These are phyloP conservation scores for Lepidopterella palustris DNA, from an alignment of 495 filamentous ascomycete genomes.

Conservation along the genomic window DNA sequence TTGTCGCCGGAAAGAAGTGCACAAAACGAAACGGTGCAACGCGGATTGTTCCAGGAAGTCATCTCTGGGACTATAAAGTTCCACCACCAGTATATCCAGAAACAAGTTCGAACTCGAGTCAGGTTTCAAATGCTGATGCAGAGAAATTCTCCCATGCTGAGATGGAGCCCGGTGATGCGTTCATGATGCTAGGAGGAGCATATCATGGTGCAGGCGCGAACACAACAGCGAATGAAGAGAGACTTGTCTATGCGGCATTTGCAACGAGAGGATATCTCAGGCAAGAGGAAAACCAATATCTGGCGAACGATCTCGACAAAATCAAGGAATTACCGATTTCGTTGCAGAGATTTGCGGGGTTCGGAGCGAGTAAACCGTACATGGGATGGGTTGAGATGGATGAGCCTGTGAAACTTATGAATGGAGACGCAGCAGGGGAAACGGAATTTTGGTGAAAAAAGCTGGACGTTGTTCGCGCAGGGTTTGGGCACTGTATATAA, in stretches of 20 bases:
- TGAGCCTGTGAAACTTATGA: slow-evolving; percentile 24
- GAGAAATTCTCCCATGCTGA: neutral
- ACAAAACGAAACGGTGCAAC: slow-evolving; percentile 42
- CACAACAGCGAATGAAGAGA: slow-evolving; percentile 24
- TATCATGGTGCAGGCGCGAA: slow-evolving; percentile 23
- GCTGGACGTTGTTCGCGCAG: neutral
- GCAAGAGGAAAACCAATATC: slow-evolving; percentile 33
- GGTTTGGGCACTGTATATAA: too few species aligned
- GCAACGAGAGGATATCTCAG: slow-evolving; percentile 35
- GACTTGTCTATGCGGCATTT: slow-evolving; percentile 36
- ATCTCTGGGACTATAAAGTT: slow-evolving; percentile 37
- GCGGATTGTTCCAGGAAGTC: slow-evolving; percentile 40
- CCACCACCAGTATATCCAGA: slow-evolving; percentile 1
- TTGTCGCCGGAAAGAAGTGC: slow-evolving; percentile 35
- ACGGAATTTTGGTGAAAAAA: neutral
- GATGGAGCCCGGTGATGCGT: neutral
- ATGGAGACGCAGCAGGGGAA: neutral
- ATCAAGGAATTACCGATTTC: slow-evolving; percentile 27
- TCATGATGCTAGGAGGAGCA: slow-evolving; percentile 2
- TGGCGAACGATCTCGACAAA: slow-evolving; percentile 31
- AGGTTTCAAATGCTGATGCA: neutral
- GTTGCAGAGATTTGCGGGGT: slow-evolving; percentile 32
- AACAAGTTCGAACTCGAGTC: neutral
- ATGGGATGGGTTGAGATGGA: slow-evolving; percentile 37
- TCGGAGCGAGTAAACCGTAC: slow-evolving; percentile 32